These are phyloP conservation scores for Apiotrichum siamense DNA, from an alignment of 1,284 basidiomycete genomes.

Conservation along the genomic window DNA sequence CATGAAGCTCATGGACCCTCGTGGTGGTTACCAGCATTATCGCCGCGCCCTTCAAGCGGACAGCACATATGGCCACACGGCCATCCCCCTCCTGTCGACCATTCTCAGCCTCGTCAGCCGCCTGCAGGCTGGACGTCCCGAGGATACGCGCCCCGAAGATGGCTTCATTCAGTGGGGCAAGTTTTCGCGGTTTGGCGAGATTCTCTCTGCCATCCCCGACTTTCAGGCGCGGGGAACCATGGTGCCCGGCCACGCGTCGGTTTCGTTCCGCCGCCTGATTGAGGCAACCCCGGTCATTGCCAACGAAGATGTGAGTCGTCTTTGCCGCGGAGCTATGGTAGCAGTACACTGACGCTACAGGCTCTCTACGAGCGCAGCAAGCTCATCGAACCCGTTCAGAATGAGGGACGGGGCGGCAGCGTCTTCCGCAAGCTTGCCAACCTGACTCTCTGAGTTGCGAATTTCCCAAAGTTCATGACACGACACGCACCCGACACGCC, in stretches of 20 bases:
- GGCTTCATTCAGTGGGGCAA: conserved; percentile 40
- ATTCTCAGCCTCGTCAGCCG: conserved; percentile 31
- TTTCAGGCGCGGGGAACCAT: conserved; percentile 32
- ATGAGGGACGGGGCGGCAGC: conserved; percentile 1
- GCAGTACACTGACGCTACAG: conserved; percentile 17
- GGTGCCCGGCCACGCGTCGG: conserved; percentile 18
- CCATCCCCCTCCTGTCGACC: conserved; percentile 44
- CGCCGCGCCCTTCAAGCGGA: conserved; percentile 37
- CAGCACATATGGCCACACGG: conserved; percentile 31
- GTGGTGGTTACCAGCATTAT: conserved; percentile 39
- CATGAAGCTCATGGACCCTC: conserved; percentile 41
- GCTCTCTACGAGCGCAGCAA: conserved; percentile 30
- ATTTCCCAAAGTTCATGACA: background rate
- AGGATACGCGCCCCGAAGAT: conserved; percentile 33
- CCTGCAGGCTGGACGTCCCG: conserved; percentile 30
- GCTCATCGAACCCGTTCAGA: conserved; percentile 20
- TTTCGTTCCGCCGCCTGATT: conserved; percentile 27
- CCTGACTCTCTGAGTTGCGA: conserved; percentile 5
- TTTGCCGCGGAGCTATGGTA: background rate
- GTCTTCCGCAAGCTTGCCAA: conserved; percentile 19
- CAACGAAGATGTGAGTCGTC: conserved; percentile 39
- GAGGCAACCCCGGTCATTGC: conserved; percentile 34
- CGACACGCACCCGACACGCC: background rate
- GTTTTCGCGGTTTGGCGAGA: conserved; percentile 37
- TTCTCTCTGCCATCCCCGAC: conserved; percentile 32